Percentiles rank a stretch among this genome's conserved stretches.
Evolutionary conservation across 371 early-diverging fungal genomes (phyloP).

Genomic region (Circinella minor): DNA sequence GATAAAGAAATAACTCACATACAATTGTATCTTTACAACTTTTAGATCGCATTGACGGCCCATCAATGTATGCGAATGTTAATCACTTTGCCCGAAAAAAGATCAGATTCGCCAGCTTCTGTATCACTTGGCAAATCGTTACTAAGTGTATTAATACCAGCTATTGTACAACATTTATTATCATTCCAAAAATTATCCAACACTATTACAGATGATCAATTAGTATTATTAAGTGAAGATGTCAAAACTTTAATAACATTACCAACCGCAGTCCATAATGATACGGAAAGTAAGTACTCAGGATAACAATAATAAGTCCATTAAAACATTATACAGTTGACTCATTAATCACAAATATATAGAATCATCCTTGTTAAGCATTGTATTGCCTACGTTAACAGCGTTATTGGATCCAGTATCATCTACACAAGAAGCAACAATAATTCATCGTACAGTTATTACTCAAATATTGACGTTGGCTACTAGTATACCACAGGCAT

Average conservation of each 20-base stretch:
- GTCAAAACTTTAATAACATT: conserved; percentile 47
- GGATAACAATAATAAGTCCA: no score
- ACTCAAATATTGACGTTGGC: conserved; percentile 45
- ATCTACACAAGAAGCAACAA: conserved; percentile 26
- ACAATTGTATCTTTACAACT: no score
- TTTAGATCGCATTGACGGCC: conserved; percentile 43
- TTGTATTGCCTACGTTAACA: conserved; percentile 47
- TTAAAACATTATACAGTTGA: no score
- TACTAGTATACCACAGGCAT: conserved; percentile 35
- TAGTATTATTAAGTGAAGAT: conserved; percentile 38
- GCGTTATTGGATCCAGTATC: conserved; percentile 35
- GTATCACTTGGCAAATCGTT: conserved; percentile 35
- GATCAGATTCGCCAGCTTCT: conserved; percentile 24
- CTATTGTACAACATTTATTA: conserved; percentile 35
- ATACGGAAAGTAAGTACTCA: conserved; percentile 42
- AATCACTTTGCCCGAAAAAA: conserved; percentile 46
- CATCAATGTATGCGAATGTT: conserved; percentile 58
- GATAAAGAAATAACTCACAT: background rate
- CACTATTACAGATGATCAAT: conserved; percentile 13
- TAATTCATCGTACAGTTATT: conserved; percentile 37
- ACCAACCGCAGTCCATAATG: conserved; percentile 29
- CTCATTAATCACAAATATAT: background rate
- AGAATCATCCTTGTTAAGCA: conserved; percentile 34
- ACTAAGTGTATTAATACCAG: conserved; percentile 35
- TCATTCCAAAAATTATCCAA: conserved; percentile 18